phyloP scores from a whole-genome alignment of 2,329 filamentous ascomycete genomes.

The Cordyceps cicadae region DNA sequence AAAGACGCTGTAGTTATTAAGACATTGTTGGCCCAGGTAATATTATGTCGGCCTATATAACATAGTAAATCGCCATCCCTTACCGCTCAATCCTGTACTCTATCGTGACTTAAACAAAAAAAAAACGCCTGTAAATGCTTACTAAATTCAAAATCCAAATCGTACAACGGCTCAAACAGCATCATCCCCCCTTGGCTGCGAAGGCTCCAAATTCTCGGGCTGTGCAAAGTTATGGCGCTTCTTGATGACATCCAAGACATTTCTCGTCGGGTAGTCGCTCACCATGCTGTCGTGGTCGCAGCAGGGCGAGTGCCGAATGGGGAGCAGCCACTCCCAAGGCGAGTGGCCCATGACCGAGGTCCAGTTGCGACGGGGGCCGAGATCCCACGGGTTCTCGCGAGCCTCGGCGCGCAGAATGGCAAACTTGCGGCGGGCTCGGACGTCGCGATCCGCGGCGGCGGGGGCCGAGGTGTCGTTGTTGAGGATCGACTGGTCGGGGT shows the following conservation, averaged over 20 bases:
- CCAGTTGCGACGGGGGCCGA: conserved; percentile 64
- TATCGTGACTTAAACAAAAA: too few species aligned
- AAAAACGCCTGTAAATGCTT: too few species aligned
- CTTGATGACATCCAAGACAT: conserved; percentile 49
- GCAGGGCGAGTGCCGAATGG: conserved; percentile 67
- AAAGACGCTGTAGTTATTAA: neutral
- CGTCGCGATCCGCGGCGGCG: conserved; percentile 27
- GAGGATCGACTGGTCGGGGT: neutral
- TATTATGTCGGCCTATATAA: too few species aligned
- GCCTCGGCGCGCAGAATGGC: conserved; percentile 66
- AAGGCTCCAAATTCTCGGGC: neutral
- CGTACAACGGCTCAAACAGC: neutral
- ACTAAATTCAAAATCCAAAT: too few species aligned
- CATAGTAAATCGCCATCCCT: too few species aligned
- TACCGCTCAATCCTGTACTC: too few species aligned
- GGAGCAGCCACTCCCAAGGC: conserved; percentile 71
- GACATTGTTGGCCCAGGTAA: neutral
- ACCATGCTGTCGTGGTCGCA: conserved; percentile 55
- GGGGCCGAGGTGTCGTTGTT: neutral
- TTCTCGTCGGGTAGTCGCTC: conserved; percentile 62
- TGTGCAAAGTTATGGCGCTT: conserved; percentile 29
- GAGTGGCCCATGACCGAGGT: conserved; percentile 69
- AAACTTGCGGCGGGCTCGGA: conserved; percentile 56
- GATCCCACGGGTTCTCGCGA: conserved; percentile 79
- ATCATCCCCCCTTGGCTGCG: neutral